Base-by-base conservation (phyloP, 805 yeast species). In the Starmerella floris region DNA sequence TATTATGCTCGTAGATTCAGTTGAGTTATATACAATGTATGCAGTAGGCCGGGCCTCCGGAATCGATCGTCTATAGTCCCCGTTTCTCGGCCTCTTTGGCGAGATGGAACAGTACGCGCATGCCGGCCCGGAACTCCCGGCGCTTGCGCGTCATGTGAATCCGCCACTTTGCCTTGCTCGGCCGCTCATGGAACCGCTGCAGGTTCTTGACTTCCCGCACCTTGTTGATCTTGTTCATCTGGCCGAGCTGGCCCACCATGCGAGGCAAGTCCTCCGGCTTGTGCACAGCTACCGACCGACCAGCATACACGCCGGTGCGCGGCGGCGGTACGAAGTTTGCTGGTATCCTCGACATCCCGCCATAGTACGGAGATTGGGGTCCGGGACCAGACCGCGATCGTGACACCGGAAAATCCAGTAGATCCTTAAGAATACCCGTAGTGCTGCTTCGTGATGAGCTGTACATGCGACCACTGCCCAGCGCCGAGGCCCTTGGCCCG, bases 151-250 rank as follows among this genome's bases (percentile, higher is more conserved):
- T 57, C 39, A 58, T 49, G 13, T 52, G 34, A 33, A 59, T 51
- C 34, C 63, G 50, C 45, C 48, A 49, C 40, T 51, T 45, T 28
- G 51, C 57, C 51, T 61, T 61, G 5, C 62, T 61, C 3, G 64
- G 64, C 37, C 58, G 54, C 46, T 60, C 64, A 30, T 58, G 56
- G 42, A 46, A 56, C 37, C 56, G 44, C 43, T 59, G 63, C 40
- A 54, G 43, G 28, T 43, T 39, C 42, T 52, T 45, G 5, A 51
- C 53, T 35, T 55, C 51, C 25, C 51, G 49, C 41, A 61, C 51
- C 19, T 47, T 42, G 49, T 60, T 60, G 37, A 55, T 45, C 16
- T 41, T 39, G 52, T 60, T 60, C 34, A 56, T 39, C 30, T 42
- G 46, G 31, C 51, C 50, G 26, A 61, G 42, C 43, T 53, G 53